Base-by-base conservation (phyloP, 495 filamentous ascomycete species). In the Penicillium robsamsonii region DNA sequence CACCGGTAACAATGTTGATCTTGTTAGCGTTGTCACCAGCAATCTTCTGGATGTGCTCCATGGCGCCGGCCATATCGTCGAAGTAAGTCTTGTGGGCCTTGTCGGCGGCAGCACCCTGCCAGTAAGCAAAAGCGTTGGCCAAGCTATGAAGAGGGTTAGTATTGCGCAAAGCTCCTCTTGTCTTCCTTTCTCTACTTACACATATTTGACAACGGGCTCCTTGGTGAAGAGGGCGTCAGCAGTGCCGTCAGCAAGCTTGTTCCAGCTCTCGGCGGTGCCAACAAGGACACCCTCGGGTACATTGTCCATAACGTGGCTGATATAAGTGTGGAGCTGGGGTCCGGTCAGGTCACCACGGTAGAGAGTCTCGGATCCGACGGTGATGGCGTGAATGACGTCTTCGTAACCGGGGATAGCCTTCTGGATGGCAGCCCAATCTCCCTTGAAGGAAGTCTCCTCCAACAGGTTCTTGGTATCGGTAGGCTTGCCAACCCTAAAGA, bases 111-210 rank as follows among this genome's bases (percentile, higher is more conserved):
- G 83, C 79, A 38, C 81, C 85, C 68, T 93, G 89, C 89, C 89
- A 92, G 81, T 91, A 93, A 31, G 84, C 83, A 66, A 93, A 93
- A n/a, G 86, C 89, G 63, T 93, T 93, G 68, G 81, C 80, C 35
- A 93, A 75, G 44, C 79, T 81, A 61, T 24, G 2, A 5, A 20
- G 10, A 18, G 27, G 30, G 45, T 57, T 11, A 51, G 53, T 24
- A 24, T 43, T 17, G 37, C 10, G 12, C n/a, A 2, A 9, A 53
- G 35, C 7, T 17, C 15, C 35, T 2, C 6, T 17, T 38, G 15
- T 38, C 35, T 38, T 38, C 13, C 22, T 17, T 38, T 5, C 35
- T 31, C 2, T 5, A 64, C 75, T 71, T 65, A 82, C 75, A 93
- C 72, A 49, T 92, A 84, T 60, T 86, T 85, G 24, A 81, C 82